Conservation (phyloP, 768 basidiomycete genomes). For the Hysterangium stoloniferum region DNA sequence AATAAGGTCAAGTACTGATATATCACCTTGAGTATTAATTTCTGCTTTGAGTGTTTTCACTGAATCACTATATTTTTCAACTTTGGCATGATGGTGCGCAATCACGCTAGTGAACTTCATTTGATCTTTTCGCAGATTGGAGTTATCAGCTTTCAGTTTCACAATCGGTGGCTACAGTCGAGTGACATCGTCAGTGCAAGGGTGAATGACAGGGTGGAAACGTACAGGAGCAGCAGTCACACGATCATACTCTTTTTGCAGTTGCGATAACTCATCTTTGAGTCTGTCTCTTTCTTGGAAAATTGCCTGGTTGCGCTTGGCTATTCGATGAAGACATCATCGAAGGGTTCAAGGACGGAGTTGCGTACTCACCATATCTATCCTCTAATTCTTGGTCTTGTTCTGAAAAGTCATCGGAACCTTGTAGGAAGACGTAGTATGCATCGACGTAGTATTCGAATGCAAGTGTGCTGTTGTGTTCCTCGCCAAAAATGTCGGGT, state of each 20-base stretch:
- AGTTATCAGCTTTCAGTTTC: slow-evolving; percentile 54
- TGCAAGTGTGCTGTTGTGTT: slow-evolving; percentile 71
- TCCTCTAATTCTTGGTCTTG: slow-evolving; percentile 64
- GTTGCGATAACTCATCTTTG: slow-evolving; percentile 43
- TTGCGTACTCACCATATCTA: slow-evolving; percentile 54
- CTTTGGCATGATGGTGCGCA: slow-evolving; percentile 39
- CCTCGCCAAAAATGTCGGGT: slow-evolving; percentile 70
- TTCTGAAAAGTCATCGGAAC: slow-evolving; percentile 60
- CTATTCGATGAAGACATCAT: slow-evolving; percentile 28
- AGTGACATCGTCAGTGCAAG: background rate
- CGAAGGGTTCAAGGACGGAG: slow-evolving; percentile 6
- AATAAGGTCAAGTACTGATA: slow-evolving; percentile 24
- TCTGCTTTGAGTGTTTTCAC: slow-evolving; percentile 62
- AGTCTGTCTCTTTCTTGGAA: slow-evolving; percentile 37
- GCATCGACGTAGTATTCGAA: slow-evolving; percentile 65
- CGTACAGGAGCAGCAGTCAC: slow-evolving; percentile 25
- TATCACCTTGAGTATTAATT: slow-evolving; percentile 45
- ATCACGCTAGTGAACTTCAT: slow-evolving; percentile 74
- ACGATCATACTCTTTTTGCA: slow-evolving; percentile 39
- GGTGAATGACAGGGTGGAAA: background rate
- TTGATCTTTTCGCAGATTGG: slow-evolving; percentile 60
- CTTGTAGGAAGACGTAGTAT: slow-evolving; percentile 60
- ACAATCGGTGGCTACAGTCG: slow-evolving; percentile 47
- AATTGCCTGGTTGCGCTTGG: slow-evolving; percentile 64
- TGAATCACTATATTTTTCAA: slow-evolving; percentile 10